Evolutionary conservation across 768 basidiomycete genomes (phyloP).

Genomic region (Naematelia encephala): DNA sequence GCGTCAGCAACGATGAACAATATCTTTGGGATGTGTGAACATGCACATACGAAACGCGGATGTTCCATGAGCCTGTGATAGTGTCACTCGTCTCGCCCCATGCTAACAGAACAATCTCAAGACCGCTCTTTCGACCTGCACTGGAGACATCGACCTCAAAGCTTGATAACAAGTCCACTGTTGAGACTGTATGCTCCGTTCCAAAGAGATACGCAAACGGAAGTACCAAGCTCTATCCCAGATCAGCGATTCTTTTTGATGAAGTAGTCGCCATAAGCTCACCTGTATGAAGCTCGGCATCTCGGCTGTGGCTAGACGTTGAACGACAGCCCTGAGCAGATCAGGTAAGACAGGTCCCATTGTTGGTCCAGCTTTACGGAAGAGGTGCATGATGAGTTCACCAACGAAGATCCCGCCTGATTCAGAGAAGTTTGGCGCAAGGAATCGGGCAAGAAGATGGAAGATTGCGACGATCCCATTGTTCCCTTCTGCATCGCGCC

Average conservation of each 20-base stretch:
- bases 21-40: not conserved
- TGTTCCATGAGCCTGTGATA: slow-evolving; percentile 93
- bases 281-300: slow-evolving; percentile 91
- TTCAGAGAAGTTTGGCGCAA: slow-evolving; percentile 75
- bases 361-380: slow-evolving; percentile 74
- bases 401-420: slow-evolving; percentile 90
- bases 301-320: slow-evolving; percentile 74
- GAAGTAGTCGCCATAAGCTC: slow-evolving; percentile 7
- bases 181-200: slow-evolving; percentile 70
- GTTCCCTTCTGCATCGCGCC: slow-evolving; percentile 61
- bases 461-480: slow-evolving; percentile 74
- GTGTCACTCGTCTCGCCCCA: slow-evolving; percentile 95
- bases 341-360: slow-evolving; percentile 83
- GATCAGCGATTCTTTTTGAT: not conserved
- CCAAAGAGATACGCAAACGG: slow-evolving; percentile 93
- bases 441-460: slow-evolving; percentile 68
- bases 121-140: slow-evolving; percentile 57
- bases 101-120: slow-evolving; percentile 83
- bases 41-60: slow-evolving; percentile 61
- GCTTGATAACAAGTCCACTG: slow-evolving; percentile 71
- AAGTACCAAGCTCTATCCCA: slow-evolving; percentile 70
- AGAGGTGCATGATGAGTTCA: slow-evolving; percentile 87
- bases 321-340: slow-evolving; percentile 76
- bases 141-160: slow-evolving; percentile 55
- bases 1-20: not conserved